Base-by-base conservation (phyloP, 2,329 filamentous ascomycete genomes). In the Trichocomaceae sp. region DNA sequence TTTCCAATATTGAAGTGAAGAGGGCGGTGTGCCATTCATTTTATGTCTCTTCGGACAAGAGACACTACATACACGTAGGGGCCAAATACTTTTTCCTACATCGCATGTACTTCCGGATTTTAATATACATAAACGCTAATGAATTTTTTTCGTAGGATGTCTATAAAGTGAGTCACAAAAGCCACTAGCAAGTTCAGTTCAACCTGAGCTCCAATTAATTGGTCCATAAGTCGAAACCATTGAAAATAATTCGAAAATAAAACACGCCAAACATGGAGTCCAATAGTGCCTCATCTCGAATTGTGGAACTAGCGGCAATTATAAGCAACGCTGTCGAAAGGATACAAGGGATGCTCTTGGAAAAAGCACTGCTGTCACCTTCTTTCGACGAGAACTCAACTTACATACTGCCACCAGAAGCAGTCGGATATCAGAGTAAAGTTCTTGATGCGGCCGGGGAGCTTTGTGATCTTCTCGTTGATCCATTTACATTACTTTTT, bases 401-500 rank as follows among this genome's bases (percentile, higher is more conserved):
- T 17, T 35, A n/a, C 20, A 26, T 26, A 5, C 31, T 49, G 19
- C 47, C 47, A 15, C 23, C 29, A 22, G 47, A 49, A 37, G 47
- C 31, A 39, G 13, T 49, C 19, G 29, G 35, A 49, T 31, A 23
- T 33, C 46, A 47, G 26, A n/a, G 26, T 17, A 29, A 47, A 20
- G 17, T 15, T 33, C 15, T 47, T 10, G 46, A 49, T 17, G 47
- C 47, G 3, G 31, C 47, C 22, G 47, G 19, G 9, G 47, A 49
- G 33, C 47, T 49, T 5, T 37, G 35, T 20, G 47, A 49, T 13
- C 47, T 49, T 39, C 47, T 49, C 15, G 17, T 49, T 23, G 47
- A 49, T 49, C 47, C 47, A n/a, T 49, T 49, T 2, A 49, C 29
- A 22, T 39, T 49, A 29, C 29, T 49, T 6, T 49, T 35, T n/a